Evolutionary conservation across 2,329 filamentous ascomycete species (phyloP).

Genomic region (Fusarium bactridioides): DNA sequence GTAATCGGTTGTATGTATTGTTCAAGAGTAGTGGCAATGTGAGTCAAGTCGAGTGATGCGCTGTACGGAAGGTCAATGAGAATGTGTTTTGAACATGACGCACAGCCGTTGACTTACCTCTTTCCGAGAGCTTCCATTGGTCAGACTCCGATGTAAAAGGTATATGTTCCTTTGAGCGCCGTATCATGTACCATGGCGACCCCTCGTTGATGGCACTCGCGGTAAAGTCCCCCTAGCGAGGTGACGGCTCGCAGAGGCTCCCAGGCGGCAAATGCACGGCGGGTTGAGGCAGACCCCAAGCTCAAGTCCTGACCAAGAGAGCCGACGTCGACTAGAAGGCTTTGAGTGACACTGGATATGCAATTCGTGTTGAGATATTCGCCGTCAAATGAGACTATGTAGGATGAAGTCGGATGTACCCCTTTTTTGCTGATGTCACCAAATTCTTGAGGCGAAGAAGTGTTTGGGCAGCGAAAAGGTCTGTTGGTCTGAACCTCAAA

Average conservation of each 20-base stretch:
- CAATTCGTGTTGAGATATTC: no score
- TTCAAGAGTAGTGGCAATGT: fast-evolving
- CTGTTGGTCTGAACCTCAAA: background rate
- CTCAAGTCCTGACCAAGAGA: fast-evolving
- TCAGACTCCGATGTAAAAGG: fast-evolving
- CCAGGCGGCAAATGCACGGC: fast-evolving
- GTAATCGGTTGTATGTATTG: fast-evolving
- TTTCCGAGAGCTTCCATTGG: fast-evolving
- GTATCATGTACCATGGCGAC: fast-evolving
- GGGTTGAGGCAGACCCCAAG: background rate
- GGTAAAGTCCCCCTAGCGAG: fast-evolving
- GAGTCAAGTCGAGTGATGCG: background rate
- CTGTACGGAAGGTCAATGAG: no score
- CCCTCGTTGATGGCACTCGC: background rate
- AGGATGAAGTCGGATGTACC: background rate
- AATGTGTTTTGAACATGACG: background rate
- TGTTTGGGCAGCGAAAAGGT: fast-evolving
- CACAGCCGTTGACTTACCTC: no score
- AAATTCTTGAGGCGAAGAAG: fast-evolving
- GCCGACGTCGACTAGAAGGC: fast-evolving
- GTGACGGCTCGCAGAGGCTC: fast-evolving
- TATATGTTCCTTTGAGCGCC: fast-evolving
- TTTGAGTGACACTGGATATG: background rate
- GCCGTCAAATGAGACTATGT: background rate
- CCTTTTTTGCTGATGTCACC: fast-evolving